Conservation (phyloP, 2,329 filamentous ascomycete species). For the Talaromyces atroroseus region DNA sequence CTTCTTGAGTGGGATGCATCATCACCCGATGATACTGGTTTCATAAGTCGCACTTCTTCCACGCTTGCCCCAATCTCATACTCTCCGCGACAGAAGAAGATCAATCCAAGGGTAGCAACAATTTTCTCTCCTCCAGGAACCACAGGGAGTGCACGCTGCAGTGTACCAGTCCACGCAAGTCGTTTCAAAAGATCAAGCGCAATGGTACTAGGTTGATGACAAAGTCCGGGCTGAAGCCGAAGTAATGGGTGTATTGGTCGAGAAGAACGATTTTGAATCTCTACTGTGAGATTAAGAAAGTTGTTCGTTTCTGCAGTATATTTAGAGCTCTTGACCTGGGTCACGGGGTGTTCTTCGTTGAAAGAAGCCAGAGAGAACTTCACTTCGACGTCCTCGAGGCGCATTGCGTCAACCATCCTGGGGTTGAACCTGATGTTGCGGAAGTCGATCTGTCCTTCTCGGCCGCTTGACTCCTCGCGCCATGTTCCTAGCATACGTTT, state of each 20-base stretch:
- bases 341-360: constrained; percentile 18
- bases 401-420: constrained; percentile 78
- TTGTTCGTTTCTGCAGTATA: constrained; percentile 52
- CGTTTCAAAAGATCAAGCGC: constrained; percentile 78
- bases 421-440: constrained; percentile 66
- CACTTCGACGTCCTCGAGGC: constrained; percentile 71
- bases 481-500: constrained; percentile 66
- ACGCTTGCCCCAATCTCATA: constrained; percentile 77
- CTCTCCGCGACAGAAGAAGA: constrained; percentile 69
- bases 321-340: constrained; percentile 40
- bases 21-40: constrained; percentile 12
- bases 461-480: constrained; percentile 55
- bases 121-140: constrained; percentile 55
- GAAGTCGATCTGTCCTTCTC: constrained; percentile 67
- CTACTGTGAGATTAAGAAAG: constrained; percentile 66
- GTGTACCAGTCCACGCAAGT: constrained; percentile 75
- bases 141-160: constrained; percentile 67
- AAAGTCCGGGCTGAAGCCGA: constrained; percentile 69
- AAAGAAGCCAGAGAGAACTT: constrained; percentile 41
- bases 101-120: constrained; percentile 63
- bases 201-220: constrained; percentile 64
- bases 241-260: constrained; percentile 66
- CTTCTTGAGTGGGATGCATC: constrained; percentile 4
- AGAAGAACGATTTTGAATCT: constrained; percentile 66
- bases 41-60: constrained; percentile 65